Conservation (phyloP, 768 basidiomycete genomes). For the Pilatotrama ljubarskyi region DNA sequence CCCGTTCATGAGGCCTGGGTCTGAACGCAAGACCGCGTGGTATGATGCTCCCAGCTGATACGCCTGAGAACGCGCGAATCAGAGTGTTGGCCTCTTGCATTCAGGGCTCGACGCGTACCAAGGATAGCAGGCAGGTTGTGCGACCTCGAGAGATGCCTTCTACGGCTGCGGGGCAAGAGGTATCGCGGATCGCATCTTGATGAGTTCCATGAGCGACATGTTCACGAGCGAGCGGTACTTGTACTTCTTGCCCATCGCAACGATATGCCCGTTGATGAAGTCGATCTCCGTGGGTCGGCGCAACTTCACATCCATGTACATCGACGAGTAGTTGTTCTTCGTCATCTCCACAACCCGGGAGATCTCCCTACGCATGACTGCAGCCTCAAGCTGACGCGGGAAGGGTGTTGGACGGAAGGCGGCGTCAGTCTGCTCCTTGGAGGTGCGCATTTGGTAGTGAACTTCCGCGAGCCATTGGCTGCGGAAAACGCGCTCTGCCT, state of each 20-base stretch:
- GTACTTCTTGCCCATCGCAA: constrained; percentile 57
- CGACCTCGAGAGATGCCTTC: no score
- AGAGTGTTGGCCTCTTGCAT: no score
- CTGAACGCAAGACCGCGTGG: no score
- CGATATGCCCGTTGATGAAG: constrained; percentile 80
- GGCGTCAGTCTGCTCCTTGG: constrained; percentile 13
- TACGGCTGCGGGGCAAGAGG: constrained; percentile 37
- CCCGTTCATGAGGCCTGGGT: no score
- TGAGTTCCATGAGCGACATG: constrained; percentile 52
- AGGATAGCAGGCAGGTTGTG: no score
- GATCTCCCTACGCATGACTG: constrained; percentile 56
- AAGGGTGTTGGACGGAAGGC: constrained; percentile 37
- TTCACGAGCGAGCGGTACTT: constrained; percentile 60
- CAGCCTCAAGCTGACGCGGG: constrained; percentile 46
- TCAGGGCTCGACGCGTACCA: no score
- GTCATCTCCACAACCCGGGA: constrained; percentile 59
- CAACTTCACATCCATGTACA: constrained; percentile 64
- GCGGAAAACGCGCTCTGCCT: constrained; percentile 68
- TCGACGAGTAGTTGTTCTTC: constrained; percentile 72
- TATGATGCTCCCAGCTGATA: no score
- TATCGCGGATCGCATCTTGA: constrained; percentile 57
- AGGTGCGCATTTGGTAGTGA: constrained; percentile 20
- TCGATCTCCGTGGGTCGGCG: constrained; percentile 75
- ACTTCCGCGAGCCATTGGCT: constrained; percentile 40
- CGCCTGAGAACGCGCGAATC: no score